Base-by-base conservation (phyloP, 345 rosid species). In the Hirschfeldia incana region DNA sequence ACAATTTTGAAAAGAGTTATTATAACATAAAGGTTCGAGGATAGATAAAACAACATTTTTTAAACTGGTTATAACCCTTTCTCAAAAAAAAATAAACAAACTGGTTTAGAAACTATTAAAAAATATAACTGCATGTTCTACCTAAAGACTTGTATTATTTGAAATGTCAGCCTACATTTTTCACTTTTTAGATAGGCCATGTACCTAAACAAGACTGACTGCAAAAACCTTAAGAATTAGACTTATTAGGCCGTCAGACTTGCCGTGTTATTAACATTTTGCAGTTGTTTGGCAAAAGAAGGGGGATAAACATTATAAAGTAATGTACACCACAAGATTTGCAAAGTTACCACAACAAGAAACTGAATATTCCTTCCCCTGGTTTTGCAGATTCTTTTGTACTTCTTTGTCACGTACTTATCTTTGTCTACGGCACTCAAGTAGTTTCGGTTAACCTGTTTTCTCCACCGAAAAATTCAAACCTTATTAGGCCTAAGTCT, bases 311-410 rank as follows among this genome's bases (percentile, higher is more conserved):
- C 68, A 4, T 62, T 12, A 28, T 49, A 75, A 65, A 66, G 27
- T 36, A 58, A 10, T 12, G n/a, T 32, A 7, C 69, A 46, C 58
- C 65, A 77, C 80, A 62, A 32, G 59, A 51, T 69, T 69, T 62
- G 63, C 13, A 21, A 46, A 69, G 80, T 9, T 32, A 30, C 53
- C 17, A 49, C 64, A 28, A 3, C 39, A 26, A 65, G 51, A 55
- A 65, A 57, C 7, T 78, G 76, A 72, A 72, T 65, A 57, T 72
- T 30, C 81, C 13, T 55, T 57, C 17, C 27, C 55, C 49, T 57
- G 7, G 33, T 65, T 57, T 36, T 55, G 76, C 61, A 72, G 67
- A 78, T 78, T 72, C 81, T 32, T 29, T 51, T 70, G 21, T 69
- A 61, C 42, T 58, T 10, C 7, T 67, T 74, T n/a, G 65, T 65